phyloP scores from a whole-genome alignment of 768 basidiomycete species.

The Dioszegia crocea region DNA sequence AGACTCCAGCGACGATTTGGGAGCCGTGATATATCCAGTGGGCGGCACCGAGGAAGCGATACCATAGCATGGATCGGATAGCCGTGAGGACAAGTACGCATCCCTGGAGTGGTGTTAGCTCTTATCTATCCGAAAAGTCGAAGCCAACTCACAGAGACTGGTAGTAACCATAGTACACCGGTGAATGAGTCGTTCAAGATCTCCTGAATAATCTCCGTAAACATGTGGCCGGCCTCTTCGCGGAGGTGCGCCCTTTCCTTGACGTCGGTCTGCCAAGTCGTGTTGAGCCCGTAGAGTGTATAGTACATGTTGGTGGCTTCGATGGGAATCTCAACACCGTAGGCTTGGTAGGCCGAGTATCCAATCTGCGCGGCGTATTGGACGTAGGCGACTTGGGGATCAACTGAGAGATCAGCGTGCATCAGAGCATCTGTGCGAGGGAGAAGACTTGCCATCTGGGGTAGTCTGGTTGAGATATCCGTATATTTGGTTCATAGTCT shows the following conservation, averaged over 20 bases:
- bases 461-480: background rate
- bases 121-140: background rate
- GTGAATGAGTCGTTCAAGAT: constrained; percentile 21
- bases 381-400: background rate
- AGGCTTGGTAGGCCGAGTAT: constrained; percentile 19
- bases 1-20: constrained; percentile 15
- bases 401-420: background rate
- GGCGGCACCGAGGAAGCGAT: constrained; percentile 9
- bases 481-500: background rate
- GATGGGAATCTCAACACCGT: constrained; percentile 26
- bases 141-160: constrained; percentile 24
- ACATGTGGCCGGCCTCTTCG: constrained; percentile 10
- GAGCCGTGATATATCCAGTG: constrained; percentile 22
- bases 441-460: background rate
- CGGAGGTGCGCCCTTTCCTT: background rate
- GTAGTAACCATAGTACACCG: constrained; percentile 39
- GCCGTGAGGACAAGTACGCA: constrained; percentile 16
- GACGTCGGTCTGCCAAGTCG: constrained; percentile 12
- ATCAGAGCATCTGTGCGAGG: background rate
- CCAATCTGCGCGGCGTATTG: constrained; percentile 8
- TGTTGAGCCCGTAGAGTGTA: constrained; percentile 23
- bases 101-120: constrained; percentile 10
- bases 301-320: constrained; percentile 13
- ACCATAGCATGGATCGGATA: constrained; percentile 29
- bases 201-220: constrained; percentile 20